Base-by-base conservation (phyloP, 1,139 yeast genomes). In the Zygosaccharomyces sapae region DNA sequence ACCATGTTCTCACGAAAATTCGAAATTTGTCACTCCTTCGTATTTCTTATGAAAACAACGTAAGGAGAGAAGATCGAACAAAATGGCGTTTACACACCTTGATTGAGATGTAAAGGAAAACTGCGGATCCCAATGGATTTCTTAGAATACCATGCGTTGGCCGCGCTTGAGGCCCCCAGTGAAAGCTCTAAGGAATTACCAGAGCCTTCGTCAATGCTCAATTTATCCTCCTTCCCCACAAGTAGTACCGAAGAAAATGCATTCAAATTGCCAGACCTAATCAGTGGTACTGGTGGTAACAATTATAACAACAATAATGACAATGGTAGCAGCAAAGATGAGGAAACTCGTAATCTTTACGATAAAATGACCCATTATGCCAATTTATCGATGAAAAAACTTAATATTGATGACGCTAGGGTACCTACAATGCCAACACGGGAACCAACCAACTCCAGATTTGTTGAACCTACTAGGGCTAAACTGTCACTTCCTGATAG, bases 91-190 rank as follows among this genome's bases (percentile, higher is more conserved):
- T 37, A 10, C 18, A 37, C 25, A 35, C 6, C 7, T 10, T 10
- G 16, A 16, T 8, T 27, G 25, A 16, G 19, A 10, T 22, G 7
- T 22, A 22, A 13, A 5, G 30, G 8, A 19, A 5, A 10, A 31
- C n/a, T 24, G n/a, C 18, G 33, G 22, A 38, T 31, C 25, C 5
- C 34, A 24, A 63, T 63, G 68, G 68, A 63, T 42, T 63, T 61
- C 33, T 48, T 63, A 12, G 65, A 63, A 38, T 63, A 56, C 27
- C 64, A 62, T 29, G 52, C 63, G 4, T 60, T 54, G 39, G 50
- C 59, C 6, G 54, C 51, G 3, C 50, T 46, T 13, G 57, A 57
- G 25, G 39, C 51, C 6, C 33, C 49, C 8, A 19, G 50, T 10
- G 54, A 38, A 12, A 18, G 34, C 16, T 10, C 35, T 33, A 41